Percentiles rank a stretch among this genome's conserved stretches.
These are phyloP conservation scores for Zygotorulaspora florentina DNA, from an alignment of 805 yeast genomes.

Conservation along the genomic window DNA sequence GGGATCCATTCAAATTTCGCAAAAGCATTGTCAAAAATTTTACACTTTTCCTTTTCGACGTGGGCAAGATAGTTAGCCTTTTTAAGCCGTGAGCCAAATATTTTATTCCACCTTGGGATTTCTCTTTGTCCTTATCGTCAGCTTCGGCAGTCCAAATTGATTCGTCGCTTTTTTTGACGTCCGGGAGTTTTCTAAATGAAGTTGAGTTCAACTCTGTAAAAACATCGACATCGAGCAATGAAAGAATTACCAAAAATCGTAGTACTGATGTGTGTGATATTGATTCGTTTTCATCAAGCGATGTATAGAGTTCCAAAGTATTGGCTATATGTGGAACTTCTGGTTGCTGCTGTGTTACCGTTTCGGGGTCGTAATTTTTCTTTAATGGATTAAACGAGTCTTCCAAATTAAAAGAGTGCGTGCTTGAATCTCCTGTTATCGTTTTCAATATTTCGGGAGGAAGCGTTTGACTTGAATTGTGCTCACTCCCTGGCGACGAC, in stretches of 20 bases:
- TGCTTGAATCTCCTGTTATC: slow-evolving; percentile 3
- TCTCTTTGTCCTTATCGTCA: slow-evolving; percentile 11
- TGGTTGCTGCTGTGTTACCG: background rate
- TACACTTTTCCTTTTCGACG: slow-evolving; percentile 19
- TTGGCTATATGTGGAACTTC: slow-evolving; percentile 17
- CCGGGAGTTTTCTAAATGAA: slow-evolving; percentile 24
- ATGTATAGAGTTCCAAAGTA: slow-evolving; percentile 24
- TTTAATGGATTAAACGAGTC: slow-evolving; percentile 1
- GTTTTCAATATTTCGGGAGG: slow-evolving; percentile 3
- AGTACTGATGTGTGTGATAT: slow-evolving; percentile 28
- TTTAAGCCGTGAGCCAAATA: slow-evolving; percentile 26
- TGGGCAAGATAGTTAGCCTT: slow-evolving; percentile 20
- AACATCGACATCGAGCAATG: slow-evolving; percentile 27
- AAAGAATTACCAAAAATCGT: slow-evolving; percentile 24
- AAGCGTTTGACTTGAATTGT: slow-evolving; percentile 1
- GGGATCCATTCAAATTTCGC: slow-evolving; percentile 27
- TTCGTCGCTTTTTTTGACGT: slow-evolving; percentile 9
- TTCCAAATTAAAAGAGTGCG: slow-evolving; percentile 3
- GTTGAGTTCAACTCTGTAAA: slow-evolving; percentile 24
- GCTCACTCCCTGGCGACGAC: slow-evolving; percentile 5
- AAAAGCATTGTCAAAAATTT: slow-evolving; percentile 26
- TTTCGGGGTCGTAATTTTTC: slow-evolving; percentile 4
- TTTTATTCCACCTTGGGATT: slow-evolving; percentile 13
- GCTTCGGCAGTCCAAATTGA: background rate
- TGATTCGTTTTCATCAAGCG: slow-evolving; percentile 27